Conservation (phyloP, 345 rosid species). For the Camelina neglecta region DNA sequence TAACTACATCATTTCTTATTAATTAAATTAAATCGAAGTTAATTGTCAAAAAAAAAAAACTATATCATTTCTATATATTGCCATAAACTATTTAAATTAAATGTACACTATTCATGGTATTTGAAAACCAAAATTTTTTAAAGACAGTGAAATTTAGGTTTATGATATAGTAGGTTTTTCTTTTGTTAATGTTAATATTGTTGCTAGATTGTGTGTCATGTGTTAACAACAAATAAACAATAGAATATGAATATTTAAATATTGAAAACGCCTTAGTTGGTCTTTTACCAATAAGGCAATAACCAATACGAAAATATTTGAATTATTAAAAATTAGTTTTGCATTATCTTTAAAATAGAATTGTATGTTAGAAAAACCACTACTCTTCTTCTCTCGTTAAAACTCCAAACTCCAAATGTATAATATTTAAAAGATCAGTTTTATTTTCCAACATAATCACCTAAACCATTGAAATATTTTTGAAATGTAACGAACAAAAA, state of each 20-base stretch:
- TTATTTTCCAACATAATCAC: no score
- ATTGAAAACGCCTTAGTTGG: slow-evolving; percentile 2
- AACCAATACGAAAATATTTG: not conserved
- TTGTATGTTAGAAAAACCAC: no score
- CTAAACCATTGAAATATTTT: no score
- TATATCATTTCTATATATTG: not conserved
- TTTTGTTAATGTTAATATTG: not conserved
- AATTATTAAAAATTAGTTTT: not conserved
- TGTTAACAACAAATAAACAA: no score
- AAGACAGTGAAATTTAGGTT: no score
- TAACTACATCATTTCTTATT: not conserved
- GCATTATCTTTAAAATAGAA: not conserved
- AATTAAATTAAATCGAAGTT: no score
- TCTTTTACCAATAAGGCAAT: slow-evolving; percentile 8
- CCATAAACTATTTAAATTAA: not conserved
- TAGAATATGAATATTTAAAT: not conserved
- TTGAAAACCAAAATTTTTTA: not conserved
- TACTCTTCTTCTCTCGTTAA: not conserved
- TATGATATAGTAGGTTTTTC: no score
- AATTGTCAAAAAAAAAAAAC: no score
- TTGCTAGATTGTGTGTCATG: not conserved
- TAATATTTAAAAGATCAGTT: no score
- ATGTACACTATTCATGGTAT: not conserved
- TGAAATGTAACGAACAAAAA: no score
- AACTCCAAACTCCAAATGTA: not conserved